Conservation (phyloP, 306 rosid species). For the Vicia villosa region DNA sequence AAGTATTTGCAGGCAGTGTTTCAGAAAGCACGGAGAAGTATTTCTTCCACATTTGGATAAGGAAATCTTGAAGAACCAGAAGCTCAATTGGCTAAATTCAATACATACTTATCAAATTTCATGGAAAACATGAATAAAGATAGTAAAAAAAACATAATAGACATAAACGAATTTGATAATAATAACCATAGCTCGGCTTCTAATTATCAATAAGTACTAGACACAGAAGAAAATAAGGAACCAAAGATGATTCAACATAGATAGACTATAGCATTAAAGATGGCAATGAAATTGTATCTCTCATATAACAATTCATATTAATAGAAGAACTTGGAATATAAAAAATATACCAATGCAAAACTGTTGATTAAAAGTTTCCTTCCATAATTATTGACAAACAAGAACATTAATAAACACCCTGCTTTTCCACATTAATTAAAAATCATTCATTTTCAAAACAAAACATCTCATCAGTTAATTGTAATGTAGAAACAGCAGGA, state of each 20-base stretch:
- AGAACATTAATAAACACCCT: too few relatives aligned
- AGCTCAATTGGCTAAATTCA: conserved; percentile 41
- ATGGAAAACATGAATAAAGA: conserved; percentile 75
- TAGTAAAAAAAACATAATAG: conserved; percentile 47
- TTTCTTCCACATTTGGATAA: conserved; percentile 57
- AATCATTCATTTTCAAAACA: too few relatives aligned
- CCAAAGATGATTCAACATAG: conserved; percentile 47
- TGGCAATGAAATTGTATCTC: conserved; percentile 58
- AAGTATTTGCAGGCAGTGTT: conserved; percentile 74
- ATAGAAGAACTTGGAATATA: too few relatives aligned
- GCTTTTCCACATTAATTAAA: too few relatives aligned
- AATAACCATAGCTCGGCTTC: conserved; percentile 43
- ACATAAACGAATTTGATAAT: conserved; percentile 41
- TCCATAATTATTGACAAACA: too few relatives aligned
- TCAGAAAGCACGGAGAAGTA: conserved; percentile 76
- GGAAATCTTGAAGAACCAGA: conserved; percentile 34
- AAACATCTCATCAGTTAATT: too few relatives aligned
- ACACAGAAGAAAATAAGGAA: conserved; percentile 46
- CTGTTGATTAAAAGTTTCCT: too few relatives aligned
- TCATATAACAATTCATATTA: too few relatives aligned
- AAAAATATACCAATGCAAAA: too few relatives aligned
- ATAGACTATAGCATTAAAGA: conserved; percentile 75
- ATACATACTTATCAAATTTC: conserved; percentile 61
- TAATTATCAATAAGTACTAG: conserved; percentile 32
- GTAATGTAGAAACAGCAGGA: too few relatives aligned